Percentiles rank a stretch among this genome's conserved stretches.
These are phyloP conservation scores for Kodamaea kaohsiungensis DNA, from an alignment of 805 yeast species.

Conservation along the genomic window DNA sequence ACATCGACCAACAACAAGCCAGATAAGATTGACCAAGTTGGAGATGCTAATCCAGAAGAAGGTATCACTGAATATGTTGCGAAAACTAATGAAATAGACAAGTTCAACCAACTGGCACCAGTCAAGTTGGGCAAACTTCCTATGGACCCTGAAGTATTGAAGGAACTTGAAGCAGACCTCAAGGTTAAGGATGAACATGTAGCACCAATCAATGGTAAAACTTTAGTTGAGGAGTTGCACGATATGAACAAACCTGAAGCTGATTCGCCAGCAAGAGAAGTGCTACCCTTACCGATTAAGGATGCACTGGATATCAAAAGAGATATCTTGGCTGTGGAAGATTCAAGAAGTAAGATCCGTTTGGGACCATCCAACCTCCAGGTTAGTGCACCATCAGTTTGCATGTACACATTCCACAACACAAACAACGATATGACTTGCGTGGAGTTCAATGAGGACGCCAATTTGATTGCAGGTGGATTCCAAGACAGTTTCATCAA, in stretches of 20 bases:
- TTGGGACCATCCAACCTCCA: constrained; percentile 61
- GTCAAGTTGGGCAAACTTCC: constrained; percentile 86
- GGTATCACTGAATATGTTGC: constrained; percentile 50
- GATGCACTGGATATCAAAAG: constrained; percentile 77
- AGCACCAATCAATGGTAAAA: constrained; percentile 35
- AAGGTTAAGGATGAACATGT: constrained; percentile 68
- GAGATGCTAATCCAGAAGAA: constrained; percentile 52
- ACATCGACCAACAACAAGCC: constrained; percentile 35
- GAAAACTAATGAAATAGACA: constrained; percentile 50
- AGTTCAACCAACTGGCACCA: constrained; percentile 61
- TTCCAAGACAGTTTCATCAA: constrained; percentile 90
- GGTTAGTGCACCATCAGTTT: constrained; percentile 87
- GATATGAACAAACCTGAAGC: constrained; percentile 54
- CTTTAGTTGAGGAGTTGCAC: constrained; percentile 66
- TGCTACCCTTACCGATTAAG: constrained; percentile 83
- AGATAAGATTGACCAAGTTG: constrained; percentile 42
- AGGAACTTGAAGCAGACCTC: constrained; percentile 83
- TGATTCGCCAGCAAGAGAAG: constrained; percentile 72
- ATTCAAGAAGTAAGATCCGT: constrained; percentile 72
- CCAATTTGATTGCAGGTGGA: constrained; percentile 88
- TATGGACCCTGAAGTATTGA: constrained; percentile 77
- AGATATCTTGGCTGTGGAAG: constrained; percentile 77
- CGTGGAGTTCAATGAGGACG: constrained; percentile 82
- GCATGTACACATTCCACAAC: constrained; percentile 98
- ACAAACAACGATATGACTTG: constrained; percentile 88